phyloP scores from a whole-genome alignment of 2,329 filamentous ascomycete species.

The Botrytis aclada region DNA sequence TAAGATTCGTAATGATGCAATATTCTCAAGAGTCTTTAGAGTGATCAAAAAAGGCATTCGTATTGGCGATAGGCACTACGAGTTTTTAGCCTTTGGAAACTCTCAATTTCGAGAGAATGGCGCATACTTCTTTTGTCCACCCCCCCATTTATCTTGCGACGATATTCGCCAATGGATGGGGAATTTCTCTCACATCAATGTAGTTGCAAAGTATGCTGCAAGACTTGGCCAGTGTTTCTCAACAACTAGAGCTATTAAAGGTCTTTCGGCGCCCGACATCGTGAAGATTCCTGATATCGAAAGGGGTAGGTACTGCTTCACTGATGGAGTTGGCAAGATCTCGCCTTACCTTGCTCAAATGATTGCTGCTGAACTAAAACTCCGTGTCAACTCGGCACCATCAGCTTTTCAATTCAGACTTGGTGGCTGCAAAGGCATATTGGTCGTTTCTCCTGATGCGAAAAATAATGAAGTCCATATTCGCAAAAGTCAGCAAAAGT shows the following conservation, averaged over 20 bases:
- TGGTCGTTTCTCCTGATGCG: slow-evolving; percentile 70
- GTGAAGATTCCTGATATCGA: slow-evolving; percentile 67
- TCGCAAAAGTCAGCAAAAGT: slow-evolving; percentile 85
- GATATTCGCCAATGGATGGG: slow-evolving; percentile 87
- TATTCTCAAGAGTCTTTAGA: slow-evolving; percentile 72
- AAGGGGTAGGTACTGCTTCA: slow-evolving; percentile 69
- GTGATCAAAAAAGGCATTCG: slow-evolving; percentile 74
- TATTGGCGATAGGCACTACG: slow-evolving; percentile 77
- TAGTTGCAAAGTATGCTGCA: slow-evolving; percentile 86
- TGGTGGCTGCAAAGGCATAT: slow-evolving; percentile 86
- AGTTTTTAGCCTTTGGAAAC: slow-evolving; percentile 92
- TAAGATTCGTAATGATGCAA: slow-evolving; percentile 56
- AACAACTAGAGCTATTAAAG: slow-evolving; percentile 75
- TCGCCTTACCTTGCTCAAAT: slow-evolving; percentile 72
- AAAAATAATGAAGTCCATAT: slow-evolving; percentile 69
- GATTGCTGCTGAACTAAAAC: slow-evolving; percentile 66
- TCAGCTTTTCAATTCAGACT: slow-evolving; percentile 91
- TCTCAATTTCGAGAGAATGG: slow-evolving; percentile 91
- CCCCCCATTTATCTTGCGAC: slow-evolving; percentile 62
- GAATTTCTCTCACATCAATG: slow-evolving; percentile 72
- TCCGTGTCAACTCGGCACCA: slow-evolving; percentile 60
- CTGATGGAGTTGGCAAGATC: slow-evolving; percentile 92
- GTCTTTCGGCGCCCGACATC: slow-evolving; percentile 54
- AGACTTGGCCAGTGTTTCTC: slow-evolving; percentile 94
- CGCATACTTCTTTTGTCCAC: slow-evolving; percentile 86